These are phyloP conservation scores for Russula foetens DNA, from an alignment of 768 basidiomycete genomes.

Conservation along the genomic window DNA sequence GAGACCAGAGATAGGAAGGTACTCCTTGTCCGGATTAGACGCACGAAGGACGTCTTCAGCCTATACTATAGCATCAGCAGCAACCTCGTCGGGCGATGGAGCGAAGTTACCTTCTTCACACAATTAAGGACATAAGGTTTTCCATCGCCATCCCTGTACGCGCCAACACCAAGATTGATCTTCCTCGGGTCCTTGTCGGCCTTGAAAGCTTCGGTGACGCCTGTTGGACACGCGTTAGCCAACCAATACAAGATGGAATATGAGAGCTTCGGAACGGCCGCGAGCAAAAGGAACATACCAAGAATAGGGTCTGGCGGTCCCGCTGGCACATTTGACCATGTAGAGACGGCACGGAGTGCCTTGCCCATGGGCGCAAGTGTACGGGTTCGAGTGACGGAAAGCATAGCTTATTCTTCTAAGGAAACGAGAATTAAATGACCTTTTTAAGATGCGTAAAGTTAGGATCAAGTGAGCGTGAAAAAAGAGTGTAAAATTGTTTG, in stretches of 20 bases:
- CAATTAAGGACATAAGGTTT: conserved; percentile 90
- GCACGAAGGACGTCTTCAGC: conserved; percentile 68
- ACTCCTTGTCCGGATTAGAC: conserved; percentile 83
- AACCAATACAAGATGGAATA: neutral
- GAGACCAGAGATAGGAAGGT: conserved; percentile 91
- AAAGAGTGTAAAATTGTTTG: conserved; percentile 1
- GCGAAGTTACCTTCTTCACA: conserved; percentile 65
- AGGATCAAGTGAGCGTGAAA: conserved; percentile 8
- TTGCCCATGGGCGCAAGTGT: conserved; percentile 42
- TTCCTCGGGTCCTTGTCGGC: conserved; percentile 87
- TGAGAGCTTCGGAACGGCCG: neutral
- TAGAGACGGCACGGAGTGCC: conserved; percentile 44
- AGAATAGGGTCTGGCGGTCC: conserved; percentile 93
- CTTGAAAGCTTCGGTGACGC: conserved; percentile 93
- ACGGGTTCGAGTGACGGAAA: conserved; percentile 35
- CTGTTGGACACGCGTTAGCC: conserved; percentile 30
- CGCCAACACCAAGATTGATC: conserved; percentile 97
- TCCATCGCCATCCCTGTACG: conserved; percentile 88
- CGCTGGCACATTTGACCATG: conserved; percentile 75
- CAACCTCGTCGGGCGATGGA: neutral
- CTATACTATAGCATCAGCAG: conserved; percentile 30
- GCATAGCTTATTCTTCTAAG: conserved; percentile 29
- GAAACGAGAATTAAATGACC: conserved; percentile 20
- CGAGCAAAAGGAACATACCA: conserved; percentile 40
- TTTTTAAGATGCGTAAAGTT: conserved; percentile 21